Conservation (phyloP, 805 yeast genomes). For the Torulaspora franciscae region DNA sequence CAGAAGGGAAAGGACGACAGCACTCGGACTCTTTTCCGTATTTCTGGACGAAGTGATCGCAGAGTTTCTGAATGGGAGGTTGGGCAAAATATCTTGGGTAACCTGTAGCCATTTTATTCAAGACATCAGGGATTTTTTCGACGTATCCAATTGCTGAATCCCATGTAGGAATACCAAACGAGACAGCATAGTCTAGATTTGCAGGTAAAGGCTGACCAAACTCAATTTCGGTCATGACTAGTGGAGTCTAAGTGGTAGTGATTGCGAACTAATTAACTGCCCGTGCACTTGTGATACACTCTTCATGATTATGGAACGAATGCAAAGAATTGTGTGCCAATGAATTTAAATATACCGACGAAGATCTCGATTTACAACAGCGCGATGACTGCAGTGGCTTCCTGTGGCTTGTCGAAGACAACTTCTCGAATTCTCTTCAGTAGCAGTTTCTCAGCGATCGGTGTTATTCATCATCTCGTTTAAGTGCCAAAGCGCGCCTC, state of each 20-base stretch:
- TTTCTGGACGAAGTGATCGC: conserved; percentile 47
- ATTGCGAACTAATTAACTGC: background rate
- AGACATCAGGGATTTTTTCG: conserved; percentile 79
- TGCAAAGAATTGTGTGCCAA: background rate
- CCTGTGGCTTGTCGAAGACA: background rate
- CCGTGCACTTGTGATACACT: background rate
- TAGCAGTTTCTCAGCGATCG: too few species aligned
- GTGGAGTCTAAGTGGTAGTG: background rate
- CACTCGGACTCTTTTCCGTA: conserved; percentile 71
- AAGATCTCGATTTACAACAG: background rate
- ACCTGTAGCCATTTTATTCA: conserved; percentile 72
- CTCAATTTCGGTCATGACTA: conserved; percentile 14
- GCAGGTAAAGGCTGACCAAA: conserved; percentile 20
- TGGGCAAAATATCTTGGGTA: conserved; percentile 82
- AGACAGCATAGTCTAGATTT: conserved; percentile 63
- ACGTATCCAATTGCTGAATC: conserved; percentile 84
- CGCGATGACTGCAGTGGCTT: background rate
- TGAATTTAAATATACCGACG: background rate
- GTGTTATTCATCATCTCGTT: too few species aligned
- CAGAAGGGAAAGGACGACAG: conserved; percentile 66
- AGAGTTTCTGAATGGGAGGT: conserved; percentile 49
- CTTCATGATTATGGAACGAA: background rate
- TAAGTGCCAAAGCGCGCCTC: too few species aligned
- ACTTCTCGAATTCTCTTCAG: too few species aligned
- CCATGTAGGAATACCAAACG: conserved; percentile 91